Conservation (phyloP, 2,329 filamentous ascomycete genomes). For the Teratosphaeria epicoccoides region DNA sequence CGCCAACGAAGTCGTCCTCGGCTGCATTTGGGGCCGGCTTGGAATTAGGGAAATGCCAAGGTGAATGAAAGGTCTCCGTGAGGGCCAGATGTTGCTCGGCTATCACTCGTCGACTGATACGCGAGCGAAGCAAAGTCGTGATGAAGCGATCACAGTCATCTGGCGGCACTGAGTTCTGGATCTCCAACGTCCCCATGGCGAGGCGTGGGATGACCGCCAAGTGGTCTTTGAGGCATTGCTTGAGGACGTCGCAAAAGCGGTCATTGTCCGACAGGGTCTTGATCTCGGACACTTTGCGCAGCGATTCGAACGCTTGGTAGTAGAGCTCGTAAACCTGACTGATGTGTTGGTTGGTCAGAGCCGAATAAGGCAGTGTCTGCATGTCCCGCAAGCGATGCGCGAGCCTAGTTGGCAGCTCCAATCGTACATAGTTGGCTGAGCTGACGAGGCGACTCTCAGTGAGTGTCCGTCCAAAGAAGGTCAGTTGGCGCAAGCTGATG, state of each 20-base stretch:
- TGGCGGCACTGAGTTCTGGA: conserved; percentile 67
- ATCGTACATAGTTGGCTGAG: conserved; percentile 94
- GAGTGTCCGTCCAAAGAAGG: conserved; percentile 89
- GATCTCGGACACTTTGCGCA: conserved; percentile 75
- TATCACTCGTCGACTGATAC: conserved; percentile 91
- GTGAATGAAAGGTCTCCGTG: conserved; percentile 84
- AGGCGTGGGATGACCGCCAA: conserved; percentile 87
- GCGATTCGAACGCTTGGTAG: conserved; percentile 87
- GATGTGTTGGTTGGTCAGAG: conserved; percentile 90
- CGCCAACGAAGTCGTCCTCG: conserved; percentile 80
- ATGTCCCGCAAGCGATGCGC: conserved; percentile 94
- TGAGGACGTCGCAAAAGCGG: conserved; percentile 67
- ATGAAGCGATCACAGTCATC: conserved; percentile 86
- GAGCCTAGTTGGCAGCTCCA: conserved; percentile 79
- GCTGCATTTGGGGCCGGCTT: conserved; percentile 43
- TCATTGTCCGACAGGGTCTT: conserved; percentile 85
- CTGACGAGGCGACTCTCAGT: conserved; percentile 82
- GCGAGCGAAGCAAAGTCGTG: conserved; percentile 81
- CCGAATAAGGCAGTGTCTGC: conserved; percentile 89
- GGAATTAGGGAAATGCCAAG: conserved; percentile 76
- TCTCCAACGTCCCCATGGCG: conserved; percentile 88
- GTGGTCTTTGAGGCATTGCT: conserved; percentile 72
- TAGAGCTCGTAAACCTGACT: conserved; percentile 94
- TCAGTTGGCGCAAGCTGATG: conserved; percentile 92
- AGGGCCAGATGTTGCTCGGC: conserved; percentile 94